A percentile compares a stretch with the other conserved stretches of the same genome.
Evolutionary conservation across 192 early-diverging fungal species (phyloP).

Genomic region (Entomortierella parvispora): DNA sequence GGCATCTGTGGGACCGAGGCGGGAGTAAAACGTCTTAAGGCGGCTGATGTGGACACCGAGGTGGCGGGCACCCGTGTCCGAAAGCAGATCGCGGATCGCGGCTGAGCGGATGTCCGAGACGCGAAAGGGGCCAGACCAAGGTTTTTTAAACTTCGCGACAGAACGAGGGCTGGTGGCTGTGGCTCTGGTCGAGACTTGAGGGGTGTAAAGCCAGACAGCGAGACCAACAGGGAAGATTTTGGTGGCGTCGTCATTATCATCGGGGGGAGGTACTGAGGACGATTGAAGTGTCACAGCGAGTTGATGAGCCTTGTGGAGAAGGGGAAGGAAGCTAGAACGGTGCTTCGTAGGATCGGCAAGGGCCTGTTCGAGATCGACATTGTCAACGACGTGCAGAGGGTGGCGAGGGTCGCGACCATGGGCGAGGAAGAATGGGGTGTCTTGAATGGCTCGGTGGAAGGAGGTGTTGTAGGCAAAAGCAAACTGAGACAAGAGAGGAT

Average conservation of each 20-base stretch:
- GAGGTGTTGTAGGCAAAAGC: conserved; percentile 19
- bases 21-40: no score
- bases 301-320: background rate
- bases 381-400: no score
- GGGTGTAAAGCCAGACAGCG: conserved; percentile 8
- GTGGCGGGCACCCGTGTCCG: no score
- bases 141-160: conserved; percentile 6
- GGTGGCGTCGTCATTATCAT: background rate
- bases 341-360: background rate
- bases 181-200: background rate
- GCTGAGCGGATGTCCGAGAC: background rate
- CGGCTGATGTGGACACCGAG: no score
- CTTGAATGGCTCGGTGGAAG: conserved; percentile 8
- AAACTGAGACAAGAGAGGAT: background rate
- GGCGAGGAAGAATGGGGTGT: conserved; percentile 12
- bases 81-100: conserved; percentile 5
- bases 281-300: background rate
- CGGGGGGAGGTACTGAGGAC: background rate
- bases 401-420: no score
- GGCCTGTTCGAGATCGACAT: background rate
- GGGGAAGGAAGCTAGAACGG: background rate
- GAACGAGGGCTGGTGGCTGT: background rate
- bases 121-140: conserved; percentile 8
- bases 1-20: no score
- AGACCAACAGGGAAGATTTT: conserved; percentile 3